Evolutionary conservation across 2,329 filamentous ascomycete genomes (phyloP).

Genomic region (Geosmithia morbida): DNA sequence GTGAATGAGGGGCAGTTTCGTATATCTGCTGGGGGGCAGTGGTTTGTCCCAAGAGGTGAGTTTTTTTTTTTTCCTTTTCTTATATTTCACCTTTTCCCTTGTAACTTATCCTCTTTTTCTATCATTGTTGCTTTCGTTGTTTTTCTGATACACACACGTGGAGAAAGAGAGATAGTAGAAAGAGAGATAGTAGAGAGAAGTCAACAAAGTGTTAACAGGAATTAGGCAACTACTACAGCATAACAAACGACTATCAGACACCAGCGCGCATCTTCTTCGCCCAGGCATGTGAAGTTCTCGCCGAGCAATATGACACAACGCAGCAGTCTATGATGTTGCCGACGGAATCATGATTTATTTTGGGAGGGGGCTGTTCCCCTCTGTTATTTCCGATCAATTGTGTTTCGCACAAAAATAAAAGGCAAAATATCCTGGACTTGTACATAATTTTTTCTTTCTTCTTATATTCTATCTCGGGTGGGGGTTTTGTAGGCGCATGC

Average conservation of each 20-base stretch:
- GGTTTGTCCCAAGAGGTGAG: slow-evolving; percentile 90
- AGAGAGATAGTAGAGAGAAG: neutral
- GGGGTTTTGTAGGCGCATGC: too few relatives aligned
- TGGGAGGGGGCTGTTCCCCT: neutral
- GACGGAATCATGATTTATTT: neutral
- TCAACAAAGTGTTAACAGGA: neutral
- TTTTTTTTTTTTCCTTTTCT: slow-evolving; percentile 6
- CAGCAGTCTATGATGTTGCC: neutral
- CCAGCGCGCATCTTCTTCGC: slow-evolving; percentile 80
- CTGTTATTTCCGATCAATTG: too few relatives aligned
- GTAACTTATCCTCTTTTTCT: neutral
- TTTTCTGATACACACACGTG: too few relatives aligned
- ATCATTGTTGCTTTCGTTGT: too few relatives aligned
- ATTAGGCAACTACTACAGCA: slow-evolving; percentile 84
- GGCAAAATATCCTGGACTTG: too few relatives aligned
- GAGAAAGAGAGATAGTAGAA: too few relatives aligned
- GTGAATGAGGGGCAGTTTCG: slow-evolving; percentile 65
- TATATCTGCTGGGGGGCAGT: slow-evolving; percentile 77
- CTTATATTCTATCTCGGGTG: too few relatives aligned
- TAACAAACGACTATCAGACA: slow-evolving; percentile 62
- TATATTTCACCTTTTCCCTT: neutral
- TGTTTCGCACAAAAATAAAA: too few relatives aligned
- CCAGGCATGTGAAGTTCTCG: slow-evolving; percentile 57
- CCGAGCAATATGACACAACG: neutral
- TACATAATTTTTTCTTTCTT: too few relatives aligned